A percentile compares a stretch with the other conserved stretches of the same genome.
These are phyloP conservation scores for Melocanna baccifera DNA, from an alignment of 176 grass and related monocot species.

Conservation along the genomic window DNA sequence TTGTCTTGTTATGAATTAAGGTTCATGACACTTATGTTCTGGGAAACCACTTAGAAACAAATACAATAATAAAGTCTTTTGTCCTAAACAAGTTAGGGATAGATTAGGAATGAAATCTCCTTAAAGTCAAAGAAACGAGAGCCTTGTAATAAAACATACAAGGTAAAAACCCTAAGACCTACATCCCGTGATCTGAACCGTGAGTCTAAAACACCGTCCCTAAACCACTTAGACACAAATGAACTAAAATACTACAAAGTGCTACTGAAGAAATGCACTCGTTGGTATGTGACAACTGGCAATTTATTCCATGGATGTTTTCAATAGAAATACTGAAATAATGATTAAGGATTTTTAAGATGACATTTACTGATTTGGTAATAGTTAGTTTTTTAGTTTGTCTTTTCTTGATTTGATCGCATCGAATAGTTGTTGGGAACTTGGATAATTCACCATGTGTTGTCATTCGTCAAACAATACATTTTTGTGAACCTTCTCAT, in stretches of 20 bases:
- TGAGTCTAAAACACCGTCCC: too few relatives aligned
- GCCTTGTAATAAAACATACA: too few relatives aligned
- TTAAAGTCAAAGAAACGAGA: too few relatives aligned
- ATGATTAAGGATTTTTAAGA: neutral
- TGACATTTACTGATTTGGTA: neutral
- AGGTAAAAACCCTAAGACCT: too few relatives aligned
- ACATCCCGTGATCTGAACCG: too few relatives aligned
- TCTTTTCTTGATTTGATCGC: neutral
- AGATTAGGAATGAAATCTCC: too few relatives aligned
- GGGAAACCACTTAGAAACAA: too few relatives aligned
- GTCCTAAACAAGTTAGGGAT: too few relatives aligned
- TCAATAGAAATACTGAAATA: neutral
- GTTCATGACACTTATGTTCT: neutral
- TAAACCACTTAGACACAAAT: neutral
- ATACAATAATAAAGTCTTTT: too few relatives aligned
- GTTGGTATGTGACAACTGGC: neutral
- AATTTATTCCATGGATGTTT: neutral
- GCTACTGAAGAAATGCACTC: neutral
- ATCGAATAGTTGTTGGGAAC: neutral
- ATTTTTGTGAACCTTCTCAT: neutral
- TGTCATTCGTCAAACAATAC: neutral
- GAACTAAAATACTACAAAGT: neutral
- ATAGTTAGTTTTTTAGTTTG: neutral
- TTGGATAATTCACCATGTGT: neutral
- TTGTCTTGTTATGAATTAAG: too few relatives aligned